These are phyloP conservation scores for Globomyces pollinis-pini DNA, from an alignment of 192 early-diverging fungal genomes.

Conservation along the genomic window DNA sequence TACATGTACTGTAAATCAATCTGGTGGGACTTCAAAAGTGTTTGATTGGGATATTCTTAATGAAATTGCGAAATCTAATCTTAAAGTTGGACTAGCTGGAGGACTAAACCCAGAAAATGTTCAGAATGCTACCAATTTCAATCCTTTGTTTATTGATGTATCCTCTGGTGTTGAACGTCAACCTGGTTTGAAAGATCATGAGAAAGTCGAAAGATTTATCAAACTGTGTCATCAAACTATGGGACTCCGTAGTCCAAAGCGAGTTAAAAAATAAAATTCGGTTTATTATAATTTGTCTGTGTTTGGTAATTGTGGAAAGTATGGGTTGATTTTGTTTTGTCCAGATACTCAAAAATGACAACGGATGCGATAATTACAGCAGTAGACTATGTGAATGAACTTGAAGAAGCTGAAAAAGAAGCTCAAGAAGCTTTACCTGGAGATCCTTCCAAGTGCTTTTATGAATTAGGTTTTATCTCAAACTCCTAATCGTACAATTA, in stretches of 20 bases:
- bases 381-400: neutral
- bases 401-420: neutral
- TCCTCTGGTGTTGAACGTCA: slow-evolving; percentile 74
- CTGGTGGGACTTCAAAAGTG: slow-evolving; percentile 65
- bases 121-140: slow-evolving; percentile 52
- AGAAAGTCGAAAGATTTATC: slow-evolving; percentile 50
- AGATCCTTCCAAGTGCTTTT: neutral
- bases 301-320: no score
- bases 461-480: slow-evolving; percentile 54
- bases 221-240: no score
- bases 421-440: slow-evolving; percentile 3
- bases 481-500: no score
- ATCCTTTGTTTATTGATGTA: slow-evolving; percentile 87
- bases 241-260: no score
- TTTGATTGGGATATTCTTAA: slow-evolving; percentile 86
- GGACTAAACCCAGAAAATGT: slow-evolving; percentile 85
- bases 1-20: slow-evolving; percentile 55
- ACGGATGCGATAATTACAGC: neutral
- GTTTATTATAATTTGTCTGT: no score
- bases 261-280: no score
- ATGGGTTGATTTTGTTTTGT: no score
- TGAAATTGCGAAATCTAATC: slow-evolving; percentile 10
- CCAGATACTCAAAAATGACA: no score
- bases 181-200: slow-evolving; percentile 65
- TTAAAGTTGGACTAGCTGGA: slow-evolving; percentile 72